Conservation (phyloP, 2,329 filamentous ascomycete genomes). For the Microdochium bolleyi region DNA sequence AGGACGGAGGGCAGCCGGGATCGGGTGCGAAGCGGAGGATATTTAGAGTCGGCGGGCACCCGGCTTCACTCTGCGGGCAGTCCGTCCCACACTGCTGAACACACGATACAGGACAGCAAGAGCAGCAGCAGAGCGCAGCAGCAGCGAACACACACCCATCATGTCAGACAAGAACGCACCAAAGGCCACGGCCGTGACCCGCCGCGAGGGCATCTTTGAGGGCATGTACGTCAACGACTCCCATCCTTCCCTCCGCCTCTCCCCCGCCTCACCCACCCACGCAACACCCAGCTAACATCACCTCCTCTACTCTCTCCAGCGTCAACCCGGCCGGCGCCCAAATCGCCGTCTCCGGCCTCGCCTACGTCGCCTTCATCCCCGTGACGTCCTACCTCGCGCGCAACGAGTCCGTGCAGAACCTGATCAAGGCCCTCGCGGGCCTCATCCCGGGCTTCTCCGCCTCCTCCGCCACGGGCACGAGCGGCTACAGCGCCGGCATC, state of each 20-base stretch:
- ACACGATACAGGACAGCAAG: too few species aligned
- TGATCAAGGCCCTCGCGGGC: slow-evolving; percentile 1
- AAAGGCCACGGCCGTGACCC: background rate
- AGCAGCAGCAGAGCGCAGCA: background rate
- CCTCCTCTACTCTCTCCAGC: background rate
- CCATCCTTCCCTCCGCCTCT: background rate
- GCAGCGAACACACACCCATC: background rate
- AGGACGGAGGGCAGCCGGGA: too few species aligned
- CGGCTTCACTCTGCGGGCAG: too few species aligned
- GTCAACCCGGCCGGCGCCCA: slow-evolving; percentile 4
- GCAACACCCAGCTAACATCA: background rate
- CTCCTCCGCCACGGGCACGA: background rate
- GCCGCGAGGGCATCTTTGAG: background rate
- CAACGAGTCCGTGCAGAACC: slow-evolving; percentile 1
- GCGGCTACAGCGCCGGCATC: slow-evolving; percentile 1
- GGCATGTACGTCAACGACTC: background rate
- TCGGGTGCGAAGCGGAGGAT: too few species aligned
- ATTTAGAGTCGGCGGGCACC: too few species aligned
- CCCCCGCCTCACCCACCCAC: background rate
- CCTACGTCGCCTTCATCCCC: slow-evolving; percentile 3
- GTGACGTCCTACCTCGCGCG: slow-evolving; percentile 2
- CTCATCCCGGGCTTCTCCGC: slow-evolving; percentile 1
- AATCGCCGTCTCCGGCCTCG: slow-evolving; percentile 2
- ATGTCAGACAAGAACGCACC: background rate
- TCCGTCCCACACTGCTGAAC: too few species aligned